Base-by-base conservation (phyloP, 768 basidiomycete genomes). In the Lactarius quietus region DNA sequence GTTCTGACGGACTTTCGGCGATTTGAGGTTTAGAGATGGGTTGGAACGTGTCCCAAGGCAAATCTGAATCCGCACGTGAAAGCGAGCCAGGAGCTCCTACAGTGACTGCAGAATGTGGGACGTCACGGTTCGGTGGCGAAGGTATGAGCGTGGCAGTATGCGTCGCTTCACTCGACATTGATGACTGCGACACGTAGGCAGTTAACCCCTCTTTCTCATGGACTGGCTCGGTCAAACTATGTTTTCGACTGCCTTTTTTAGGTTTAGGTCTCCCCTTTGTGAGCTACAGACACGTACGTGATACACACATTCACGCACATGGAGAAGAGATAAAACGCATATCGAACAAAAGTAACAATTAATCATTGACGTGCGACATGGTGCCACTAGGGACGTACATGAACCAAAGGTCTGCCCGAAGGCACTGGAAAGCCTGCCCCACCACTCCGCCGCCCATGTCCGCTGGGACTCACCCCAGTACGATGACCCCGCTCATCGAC, bases 351-450 rank as follows among this genome's bases (percentile, higher is more conserved):
- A 64, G 63, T 53, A 53, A 57, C 57, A 66, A 66, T 64, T 62
- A 62, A 68, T 68, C 56, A 69, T 65, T 63, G 52, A 59, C 59
- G 33, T 57, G 20, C 36, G 43, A 68, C 68, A 76, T 79, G 65
- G 65, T 80, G 85, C 86, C 87, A 80, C 81, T 86, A 84, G 81
- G 84, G 83, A 92, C 90, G 89, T 85, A 93, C 90, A 86, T 93
- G 90, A 77, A 84, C 86, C 80, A 92, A 77, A 70, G 90, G 86
- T 74, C 85, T 86, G 69, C 84, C 82, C 67, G 83, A 76, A 60
- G 84, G 78, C 48, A 78, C 72, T 65, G 82, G 80, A 65, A 53
- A 75, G 59, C 14, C 71, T 63, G 3, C 74, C 57, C 54, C 75
- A 73, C 58, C 64, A 64, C 28, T 54, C 57, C 65, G 59, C 59